Evolutionary conservation across 805 yeast species (phyloP), one percentile per base, ranked within the genome.

Genomic region (Candida qinlingensis): DNA sequence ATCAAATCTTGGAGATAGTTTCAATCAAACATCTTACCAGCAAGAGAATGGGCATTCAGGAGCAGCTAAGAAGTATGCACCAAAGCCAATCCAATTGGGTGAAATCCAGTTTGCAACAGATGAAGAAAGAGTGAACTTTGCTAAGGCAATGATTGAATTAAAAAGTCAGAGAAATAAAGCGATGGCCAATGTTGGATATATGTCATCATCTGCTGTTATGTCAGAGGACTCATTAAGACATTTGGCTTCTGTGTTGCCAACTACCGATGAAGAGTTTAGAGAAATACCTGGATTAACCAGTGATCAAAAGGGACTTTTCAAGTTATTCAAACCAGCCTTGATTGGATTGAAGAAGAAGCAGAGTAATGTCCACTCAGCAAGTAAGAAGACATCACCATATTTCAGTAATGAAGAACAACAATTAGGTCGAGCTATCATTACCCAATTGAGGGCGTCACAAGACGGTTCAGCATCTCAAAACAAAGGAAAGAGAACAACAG

Each of bases 191-290:
- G 51, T 74, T 36, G 70, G 69, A 19, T 69, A 67, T 34, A 54
- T 61, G 41, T 53, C 54, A 13, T 68, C 72, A 25, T 61, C 67
- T 0, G 55, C 69, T 1, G 65, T 72, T 44, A 68, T 71, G 8
- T 59, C 71, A 0, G 70, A 69, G 47, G 64, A 62, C 2, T 63
- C 80, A 0, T 59, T 83, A 49, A 71, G 72, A 50, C 81, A 79
- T 40, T 75, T 83, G 80, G 80, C 87, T 0, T 53, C 61, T 19
- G 69, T 65, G 44, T 66, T 83, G 33, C 89, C 90, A 1, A 69
- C 71, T 3, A 74, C 72, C 12, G 72, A 73, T 41, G 61, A 57
- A 13, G 83, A 73, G 38, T 84, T 70, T 60, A 63, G 68, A 6
- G 61, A 58, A 43, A 55, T 80, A 42, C 75, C 45, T 25, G 62